A percentile compares a stretch with the other conserved stretches of the same genome.
phyloP scores from a whole-genome alignment of 306 rosid genomes.

The Inga leiocalycina region DNA sequence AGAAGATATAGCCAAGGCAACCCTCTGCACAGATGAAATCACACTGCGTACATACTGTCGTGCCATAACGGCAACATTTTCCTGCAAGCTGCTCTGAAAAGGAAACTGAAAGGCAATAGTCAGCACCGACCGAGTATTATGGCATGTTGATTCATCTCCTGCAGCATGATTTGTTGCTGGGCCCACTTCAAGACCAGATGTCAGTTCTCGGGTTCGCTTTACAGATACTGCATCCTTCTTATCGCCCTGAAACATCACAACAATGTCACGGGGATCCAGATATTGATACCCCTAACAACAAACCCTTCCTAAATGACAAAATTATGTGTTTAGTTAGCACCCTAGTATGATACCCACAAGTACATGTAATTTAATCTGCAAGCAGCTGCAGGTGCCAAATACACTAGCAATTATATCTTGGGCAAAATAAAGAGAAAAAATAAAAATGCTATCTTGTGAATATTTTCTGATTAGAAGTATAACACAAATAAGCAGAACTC shows the following conservation, averaged over 20 bases:
- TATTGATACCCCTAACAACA: neutral
- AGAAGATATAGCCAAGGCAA: conserved; percentile 94
- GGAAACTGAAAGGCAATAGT: conserved; percentile 98
- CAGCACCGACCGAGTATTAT: conserved; percentile 74
- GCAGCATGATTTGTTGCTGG: conserved; percentile 50
- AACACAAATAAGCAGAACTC: conserved; percentile 44
- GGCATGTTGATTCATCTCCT: conserved; percentile 59
- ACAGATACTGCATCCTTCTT: conserved; percentile 59
- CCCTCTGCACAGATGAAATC: conserved; percentile 91
- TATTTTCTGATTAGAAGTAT: neutral
- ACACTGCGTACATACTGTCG: conserved; percentile 85
- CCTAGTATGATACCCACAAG: neutral
- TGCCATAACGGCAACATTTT: conserved; percentile 86
- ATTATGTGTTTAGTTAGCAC: neutral
- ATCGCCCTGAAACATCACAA: conserved; percentile 59
- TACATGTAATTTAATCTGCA: neutral
- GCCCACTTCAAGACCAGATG: conserved; percentile 89
- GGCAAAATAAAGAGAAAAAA: neutral
- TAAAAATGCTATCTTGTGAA: neutral
- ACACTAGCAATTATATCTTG: neutral
- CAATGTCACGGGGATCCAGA: neutral
- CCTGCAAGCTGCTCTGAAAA: conserved; percentile 76
- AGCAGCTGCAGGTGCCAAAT: neutral
- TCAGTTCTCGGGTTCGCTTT: conserved; percentile 80
- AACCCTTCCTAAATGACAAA: neutral